These are phyloP conservation scores for Globisporangium alternatum DNA, from an alignment of 352 stramenopile species.

Conservation along the genomic window DNA sequence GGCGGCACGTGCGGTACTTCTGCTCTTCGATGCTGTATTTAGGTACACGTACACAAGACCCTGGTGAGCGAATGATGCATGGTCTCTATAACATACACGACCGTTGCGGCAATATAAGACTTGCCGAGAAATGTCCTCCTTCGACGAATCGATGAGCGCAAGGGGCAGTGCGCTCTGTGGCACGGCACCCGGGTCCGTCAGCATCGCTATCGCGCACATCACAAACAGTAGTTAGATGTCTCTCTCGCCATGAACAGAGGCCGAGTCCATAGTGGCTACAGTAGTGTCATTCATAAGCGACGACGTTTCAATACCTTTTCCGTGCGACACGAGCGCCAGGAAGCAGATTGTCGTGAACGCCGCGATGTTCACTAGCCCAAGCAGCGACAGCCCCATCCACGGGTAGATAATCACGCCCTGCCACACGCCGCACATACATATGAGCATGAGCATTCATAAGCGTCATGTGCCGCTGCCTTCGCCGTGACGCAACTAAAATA, in stretches of 20 bases:
- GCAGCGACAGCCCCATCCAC: conserved; percentile 82
- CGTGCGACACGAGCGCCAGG: conserved; percentile 92
- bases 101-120: neutral
- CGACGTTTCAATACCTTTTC: conserved; percentile 69
- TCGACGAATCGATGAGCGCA: conserved; percentile 64
- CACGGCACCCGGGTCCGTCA: conserved; percentile 97
- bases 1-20: conserved; percentile 81
- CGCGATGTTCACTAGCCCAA: conserved; percentile 66
- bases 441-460: too few relatives aligned
- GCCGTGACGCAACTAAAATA: neutral
- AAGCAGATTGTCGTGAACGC: conserved; percentile 71
- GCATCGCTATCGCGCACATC: conserved; percentile 86
- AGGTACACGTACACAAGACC: neutral
- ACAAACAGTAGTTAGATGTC: neutral
- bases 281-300: neutral
- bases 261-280: neutral
- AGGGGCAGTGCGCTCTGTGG: conserved; percentile 91
- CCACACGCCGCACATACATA: neutral
- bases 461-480: too few relatives aligned
- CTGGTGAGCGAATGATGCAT: neutral
- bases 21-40: conserved; percentile 69
- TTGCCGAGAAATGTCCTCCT: conserved; percentile 71
- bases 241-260: neutral
- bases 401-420: conserved; percentile 87
- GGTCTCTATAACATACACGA: neutral